A percentile compares a stretch with the other conserved stretches of the same genome.
Conservation (phyloP, 257 asterid genomes). For the Ilex asprella region DNA sequence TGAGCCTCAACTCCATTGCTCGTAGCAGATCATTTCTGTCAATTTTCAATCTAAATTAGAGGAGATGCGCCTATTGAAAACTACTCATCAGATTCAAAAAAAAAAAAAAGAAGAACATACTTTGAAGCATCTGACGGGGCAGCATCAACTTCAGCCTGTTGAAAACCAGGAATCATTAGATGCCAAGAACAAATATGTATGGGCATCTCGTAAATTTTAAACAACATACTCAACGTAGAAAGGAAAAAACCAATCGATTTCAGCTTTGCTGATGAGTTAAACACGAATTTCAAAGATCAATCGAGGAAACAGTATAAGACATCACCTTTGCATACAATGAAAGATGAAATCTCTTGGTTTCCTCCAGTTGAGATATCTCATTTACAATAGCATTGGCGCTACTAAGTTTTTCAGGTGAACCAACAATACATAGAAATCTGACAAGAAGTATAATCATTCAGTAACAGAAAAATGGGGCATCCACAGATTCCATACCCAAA, state of each 20-base stretch:
- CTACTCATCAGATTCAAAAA: conserved; percentile 4
- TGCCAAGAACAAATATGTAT: conserved; percentile 2
- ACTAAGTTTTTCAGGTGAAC: conserved; percentile 46
- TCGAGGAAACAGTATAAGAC: neutral
- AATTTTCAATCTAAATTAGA: conserved; percentile 16
- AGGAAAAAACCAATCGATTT: conserved; percentile 25
- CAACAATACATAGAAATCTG: conserved; percentile 72
- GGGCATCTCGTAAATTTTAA: neutral
- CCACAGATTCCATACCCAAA: conserved; percentile 2
- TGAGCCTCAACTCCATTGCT: conserved; percentile 79
- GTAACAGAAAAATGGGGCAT: neutral
- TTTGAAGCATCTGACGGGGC: conserved; percentile 64
- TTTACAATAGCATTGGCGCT: conserved; percentile 40
- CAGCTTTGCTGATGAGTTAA: conserved; percentile 10
- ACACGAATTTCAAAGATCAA: no score
- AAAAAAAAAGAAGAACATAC: conserved; percentile 38
- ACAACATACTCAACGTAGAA: neutral
- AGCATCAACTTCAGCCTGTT: conserved; percentile 44
- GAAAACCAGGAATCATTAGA: conserved; percentile 22
- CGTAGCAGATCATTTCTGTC: conserved; percentile 80
- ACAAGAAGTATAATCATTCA: conserved; percentile 4
- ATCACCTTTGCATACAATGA: conserved; percentile 71
- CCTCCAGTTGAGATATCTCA: conserved; percentile 92
- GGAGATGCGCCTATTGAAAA: conserved; percentile 9
- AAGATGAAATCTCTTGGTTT: conserved; percentile 67